Base-by-base conservation (phyloP, 768 basidiomycete species). In the Termitomyces sp. region DNA sequence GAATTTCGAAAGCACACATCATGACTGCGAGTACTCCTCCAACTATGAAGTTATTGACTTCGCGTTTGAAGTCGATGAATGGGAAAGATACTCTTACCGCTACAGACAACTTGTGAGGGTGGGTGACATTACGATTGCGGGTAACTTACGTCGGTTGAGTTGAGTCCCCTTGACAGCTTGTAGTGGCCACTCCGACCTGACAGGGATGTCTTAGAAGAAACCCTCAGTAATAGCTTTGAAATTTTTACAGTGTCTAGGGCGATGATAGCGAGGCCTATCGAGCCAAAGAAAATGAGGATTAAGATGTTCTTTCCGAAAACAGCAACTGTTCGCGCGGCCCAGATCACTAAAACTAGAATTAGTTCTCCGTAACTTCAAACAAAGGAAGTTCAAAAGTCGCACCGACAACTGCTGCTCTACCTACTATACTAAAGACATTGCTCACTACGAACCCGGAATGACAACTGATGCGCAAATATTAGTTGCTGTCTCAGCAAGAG, bases 391-490 rank as follows among this genome's bases (percentile, higher is more conserved):
- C 18, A 5, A 52, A 26, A 13, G 9, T 26, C 50, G 16, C 26
- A 51, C 50, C 36, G 8, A 51, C 50, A 27, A 51, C 36, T 26
- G 50, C 50, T 27, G 50, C 50, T 39, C 37, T 52, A n/a, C 50
- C 37, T n/a, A 8, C 37, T 5, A 52, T 26, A 39, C 50, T 52
- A n/a, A 52, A 37, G 18, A 16, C 36, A 51, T 51, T 51, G 49
- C 50, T 51, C 26, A 27, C 50, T 39, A 51, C 39, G 26, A 51
- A n/a, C 39, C 50, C 50, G 7, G 50, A 52, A 52, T 52, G 50
- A 52, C 37, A 41, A 14, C 26, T 52, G 26, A 20, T 13, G 31
- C 12, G 24, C 13, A 32, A 20, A 13, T 9, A 20, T 48, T 20
- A 48, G 31, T 14, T 32, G 47, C 5, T 32, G 27, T 32, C 47